Base-by-base conservation (phyloP, 345 rosid species). In the Kandelia obovata region DNA sequence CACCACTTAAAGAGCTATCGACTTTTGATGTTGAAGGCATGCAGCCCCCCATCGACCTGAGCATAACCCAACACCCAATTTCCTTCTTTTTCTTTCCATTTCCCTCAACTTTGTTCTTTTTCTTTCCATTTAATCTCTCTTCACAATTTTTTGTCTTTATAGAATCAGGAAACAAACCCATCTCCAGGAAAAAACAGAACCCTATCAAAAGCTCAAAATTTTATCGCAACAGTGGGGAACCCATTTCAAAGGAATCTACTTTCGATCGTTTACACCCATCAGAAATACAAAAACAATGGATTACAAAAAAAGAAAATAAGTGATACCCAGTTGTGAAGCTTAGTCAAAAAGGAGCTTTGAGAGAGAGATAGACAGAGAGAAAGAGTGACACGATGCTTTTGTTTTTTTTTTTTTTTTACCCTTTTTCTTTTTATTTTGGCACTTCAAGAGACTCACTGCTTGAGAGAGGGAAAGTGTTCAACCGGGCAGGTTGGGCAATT, bases 401-500 rank as follows among this genome's bases (percentile, higher is more conserved):
- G 3, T 43, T 0, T 43, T 43, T 3, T 43, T 3, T 39, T 10
- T 2, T 28, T n/a, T n/a, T n/a, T n/a, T n/a, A n/a, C n/a, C n/a
- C 30, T 39, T 39, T 39, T 39, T 2, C 4, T 13, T 3, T 15
- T 43, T 21, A 21, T 39, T 39, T 43, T 43, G 2, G 17, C 49
- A 13, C 49, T 43, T 43, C 49, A 43, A 43, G 49, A 43, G 19
- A 43, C 19, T 2, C 17, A 8, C 61, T 13, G 77, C 53, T 52
- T 25, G 59, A 55, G 69, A 75, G 70, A 64, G 78, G 74, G 67
- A 59, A 70, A 75, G 78, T 35, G 78, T 35, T 58, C 66, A 65
- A 27, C 39, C 23, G 92, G 91, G 96, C 85, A 88, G 77, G 5
- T 30, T 61, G 87, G 92, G 91, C 85, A 88, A 80, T 19, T 79